These are phyloP conservation scores for Chaetomiaceae sp. DNA, from an alignment of 2,329 filamentous ascomycete genomes.

Conservation along the genomic window DNA sequence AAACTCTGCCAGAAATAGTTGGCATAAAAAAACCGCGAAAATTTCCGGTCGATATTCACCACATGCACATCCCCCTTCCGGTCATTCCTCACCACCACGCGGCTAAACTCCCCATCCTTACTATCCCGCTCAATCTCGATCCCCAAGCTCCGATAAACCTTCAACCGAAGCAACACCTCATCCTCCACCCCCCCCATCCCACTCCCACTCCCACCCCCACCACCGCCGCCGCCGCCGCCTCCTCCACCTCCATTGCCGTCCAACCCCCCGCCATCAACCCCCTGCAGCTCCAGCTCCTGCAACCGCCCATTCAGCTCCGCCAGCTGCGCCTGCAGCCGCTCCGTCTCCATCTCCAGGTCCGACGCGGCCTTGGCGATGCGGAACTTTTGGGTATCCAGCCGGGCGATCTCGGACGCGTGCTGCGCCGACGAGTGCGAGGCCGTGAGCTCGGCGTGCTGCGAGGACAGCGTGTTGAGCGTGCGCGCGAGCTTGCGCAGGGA, in stretches of 20 bases:
- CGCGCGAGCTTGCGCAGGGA: conserved; percentile 59
- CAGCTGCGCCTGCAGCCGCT: conserved; percentile 76
- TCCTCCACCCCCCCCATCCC: conserved; percentile 49
- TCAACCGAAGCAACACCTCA: conserved; percentile 69
- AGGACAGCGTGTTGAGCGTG: conserved; percentile 66
- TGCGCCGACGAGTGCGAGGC: conserved; percentile 69
- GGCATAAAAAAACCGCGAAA: conserved; percentile 86
- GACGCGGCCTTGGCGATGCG: conserved; percentile 85
- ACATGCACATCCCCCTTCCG: conserved; percentile 90
- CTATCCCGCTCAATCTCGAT: conserved; percentile 82
- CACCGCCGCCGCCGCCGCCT: conserved; percentile 22
- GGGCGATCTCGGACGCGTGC: conserved; percentile 79
- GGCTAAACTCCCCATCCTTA: conserved; percentile 70
- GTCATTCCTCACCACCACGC: conserved; percentile 80
- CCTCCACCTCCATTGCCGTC: too few relatives aligned
- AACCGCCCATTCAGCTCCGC: conserved; percentile 70
- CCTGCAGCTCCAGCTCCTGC: conserved; percentile 80
- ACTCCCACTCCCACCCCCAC: conserved; percentile 5
- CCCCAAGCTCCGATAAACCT: conserved; percentile 85
- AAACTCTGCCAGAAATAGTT: conserved; percentile 95
- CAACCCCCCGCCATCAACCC: conserved; percentile 66
- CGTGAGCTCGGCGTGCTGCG: conserved; percentile 73
- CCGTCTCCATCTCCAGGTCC: conserved; percentile 90
- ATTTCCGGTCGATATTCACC: conserved; percentile 89
- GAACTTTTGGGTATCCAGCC: conserved; percentile 90